Evolutionary conservation across 768 basidiomycete genomes (phyloP), one percentile per base, ranked within the genome.

Genomic region (Boletus sp.): DNA sequence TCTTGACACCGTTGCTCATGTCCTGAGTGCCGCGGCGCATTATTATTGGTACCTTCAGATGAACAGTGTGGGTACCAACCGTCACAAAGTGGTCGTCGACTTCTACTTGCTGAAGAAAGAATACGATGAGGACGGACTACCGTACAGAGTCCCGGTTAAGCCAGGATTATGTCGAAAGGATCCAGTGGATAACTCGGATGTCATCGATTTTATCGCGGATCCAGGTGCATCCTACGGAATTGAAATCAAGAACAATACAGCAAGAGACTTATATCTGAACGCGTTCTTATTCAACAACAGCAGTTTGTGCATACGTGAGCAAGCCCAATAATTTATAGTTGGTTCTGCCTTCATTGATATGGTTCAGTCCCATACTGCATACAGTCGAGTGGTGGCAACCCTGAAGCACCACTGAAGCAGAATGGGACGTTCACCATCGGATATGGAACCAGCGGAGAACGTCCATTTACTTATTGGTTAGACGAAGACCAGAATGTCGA

Each of bases 271-370:
- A 7, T 79, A 77, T 48, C 64, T 76, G 20, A 75, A 75, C 32
- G 65, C 77, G 5, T 77, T 78, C 60, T 74, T 76, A 53, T 80
- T 79, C 50, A 77, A 79, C 46, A 74, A 75, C 8, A 69, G 65
- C n/a, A 72, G 73, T 50, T 56, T 77, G 39, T 65, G 67, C 2
- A 75, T 79, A 48, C 66, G 74, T 74, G 69, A 42, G 50, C 24
- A 17, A 12, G 37, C 20, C 10, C 8, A 5, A 14, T 5, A 29
- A 5, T 2, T 40, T 4, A 18, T 30, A 0, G 5, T 29, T 35
- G 6, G 5, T 52, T 24, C 29, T 35, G 6, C 39, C 20, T 7
- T 24, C 2, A 32, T 5, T 55, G 30, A 64, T n/a, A 12, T 20
- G 8, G 2, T 18, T 29, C 42, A 66, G 65, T 20, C 1, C 28